Evolutionary conservation across 257 asterid species (phyloP), one percentile per base, ranked within the genome.

Genomic region (Dorcoceras hygrometricum): DNA sequence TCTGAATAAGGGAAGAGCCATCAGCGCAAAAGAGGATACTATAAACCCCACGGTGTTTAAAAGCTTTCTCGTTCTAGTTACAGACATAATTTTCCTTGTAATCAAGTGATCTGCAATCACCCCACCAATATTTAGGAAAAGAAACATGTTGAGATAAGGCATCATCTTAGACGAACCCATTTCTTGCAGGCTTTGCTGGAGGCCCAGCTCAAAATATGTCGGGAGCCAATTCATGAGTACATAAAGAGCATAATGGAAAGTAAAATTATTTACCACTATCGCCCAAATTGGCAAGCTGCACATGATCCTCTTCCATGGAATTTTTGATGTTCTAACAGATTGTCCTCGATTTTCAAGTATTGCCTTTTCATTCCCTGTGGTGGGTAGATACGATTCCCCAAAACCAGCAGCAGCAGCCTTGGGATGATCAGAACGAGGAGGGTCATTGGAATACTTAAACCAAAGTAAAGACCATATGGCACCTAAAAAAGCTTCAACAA

Each of bases 211-310:
- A 43, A 91, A 91, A 78, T 91, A 91, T 1, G 98, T 91, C 0
- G 98, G 98, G 48, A 91, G 98, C 98, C 98, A 91, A 57, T 91
- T 91, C 98, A 91, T 91, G 62, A 91, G 90, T 69, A 91, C 95
- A 27, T 91, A 91, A 2, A 91, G 92, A 62, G 86, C 98, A 66
- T 91, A 91, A 76, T 91, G 98, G 82, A 91, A 91, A 8, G 96
- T 87, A 73, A 91, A 91, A 61, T 91, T 91, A 54, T 91, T 91
- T 27, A 80, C 89, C 28, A 91, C 92, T n/a, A 91, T 91, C 1
- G 96, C 96, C 96, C 96, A 89, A 25, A 91, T 83, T 2, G 98
- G 98, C 59, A 87, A 68, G 66, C 92, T 89, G 16, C 78, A 73
- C 57, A 83, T 68, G 46, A 91, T 85, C 73, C 69, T 81, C 78